Evolutionary conservation across 345 rosid genomes (phyloP), one percentile per base, ranked within the genome.

Genomic region (Arabidopsis suecica): DNA sequence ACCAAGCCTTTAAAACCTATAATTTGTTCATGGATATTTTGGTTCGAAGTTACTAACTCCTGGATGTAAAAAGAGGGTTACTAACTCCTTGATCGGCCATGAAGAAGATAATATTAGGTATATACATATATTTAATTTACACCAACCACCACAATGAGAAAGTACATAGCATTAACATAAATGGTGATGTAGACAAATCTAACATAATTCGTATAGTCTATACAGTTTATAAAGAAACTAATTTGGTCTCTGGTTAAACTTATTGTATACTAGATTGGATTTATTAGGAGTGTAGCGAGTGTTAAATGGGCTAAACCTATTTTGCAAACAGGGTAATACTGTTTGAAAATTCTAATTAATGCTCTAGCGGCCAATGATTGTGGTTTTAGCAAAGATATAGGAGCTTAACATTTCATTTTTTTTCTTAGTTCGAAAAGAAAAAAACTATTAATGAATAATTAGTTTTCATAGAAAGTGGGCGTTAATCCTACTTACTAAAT

Each of bases 61-160:
- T 25, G 40, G 28, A 68, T 36, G 59, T 54, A 5, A 28, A 11
- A 47, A 10, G 6, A 28, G 9, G 16, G 18, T 54, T 54, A 54
- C 18, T 25, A 34, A 68, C 56, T 47, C 44, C 16, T 5, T 37
- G 49, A 60, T 14, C 28, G 20, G 40, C 66, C 49, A 23, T 12
- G 20, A n/a, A 60, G 49, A 71, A 23, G 9, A 71, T 48, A 71
- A 48, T 30, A 49, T 49, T 72, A 72, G 51, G 53, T 38, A 7
- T 28, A 28, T 40, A 7, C 4, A 28, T 40, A 18, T 61, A 61
- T 38, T 41, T 48, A 61, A 72, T 50, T 25, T 61, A 50, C 33
- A 61, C 33, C 42, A 61, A 72, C 69, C 37, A 72, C 53, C 25
- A 50, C 53, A 72, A 32, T 9, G 53, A 61, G 53, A 38, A 53